These are phyloP conservation scores for Coemansia guatemalensis DNA, from an alignment of 192 early-diverging fungal species.

Conservation along the genomic window DNA sequence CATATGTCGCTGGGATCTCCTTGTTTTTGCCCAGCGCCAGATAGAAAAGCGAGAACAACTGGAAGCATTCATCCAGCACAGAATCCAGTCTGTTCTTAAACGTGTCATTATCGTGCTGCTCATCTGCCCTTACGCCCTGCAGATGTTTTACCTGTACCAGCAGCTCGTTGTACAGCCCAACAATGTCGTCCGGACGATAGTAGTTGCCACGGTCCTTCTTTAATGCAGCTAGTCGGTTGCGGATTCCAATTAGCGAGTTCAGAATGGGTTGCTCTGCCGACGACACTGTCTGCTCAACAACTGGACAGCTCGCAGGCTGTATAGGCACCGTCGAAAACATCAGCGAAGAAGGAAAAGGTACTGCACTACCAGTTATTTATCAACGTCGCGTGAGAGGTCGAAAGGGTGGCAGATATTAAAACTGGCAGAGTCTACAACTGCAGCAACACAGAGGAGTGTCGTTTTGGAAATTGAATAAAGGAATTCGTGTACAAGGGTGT, in stretches of 20 bases:
- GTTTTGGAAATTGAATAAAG: not conserved
- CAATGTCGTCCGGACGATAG: slow-evolving; percentile 64
- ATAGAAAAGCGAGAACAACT: slow-evolving; percentile 75
- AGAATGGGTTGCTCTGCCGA: slow-evolving; percentile 63
- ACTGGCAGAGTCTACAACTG: not conserved
- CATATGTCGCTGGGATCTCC: slow-evolving; percentile 76
- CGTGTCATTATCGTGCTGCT: slow-evolving; percentile 55
- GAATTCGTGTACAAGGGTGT: not conserved
- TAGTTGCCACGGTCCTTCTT: slow-evolving; percentile 74
- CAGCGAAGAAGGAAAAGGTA: not conserved
- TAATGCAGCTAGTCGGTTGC: slow-evolving; percentile 67
- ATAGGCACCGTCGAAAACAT: slow-evolving; percentile 43
- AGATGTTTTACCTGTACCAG: slow-evolving; percentile 48
- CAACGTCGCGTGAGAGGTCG: not conserved
- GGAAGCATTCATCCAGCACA: slow-evolving; percentile 74
- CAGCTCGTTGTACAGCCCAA: slow-evolving; percentile 63
- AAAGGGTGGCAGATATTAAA: not conserved
- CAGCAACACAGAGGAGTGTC: not conserved
- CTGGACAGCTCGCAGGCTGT: slow-evolving; percentile 7
- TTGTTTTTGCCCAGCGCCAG: slow-evolving; percentile 73
- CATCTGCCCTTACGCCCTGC: slow-evolving; percentile 47
- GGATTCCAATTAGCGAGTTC: slow-evolving; percentile 64
- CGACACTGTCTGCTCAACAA: slow-evolving; percentile 30
- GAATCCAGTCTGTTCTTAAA: slow-evolving; percentile 65
- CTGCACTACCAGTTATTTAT: not conserved